Evolutionary conservation across 257 asterid genomes (phyloP).

Genomic region (Nicotiana undulata): DNA sequence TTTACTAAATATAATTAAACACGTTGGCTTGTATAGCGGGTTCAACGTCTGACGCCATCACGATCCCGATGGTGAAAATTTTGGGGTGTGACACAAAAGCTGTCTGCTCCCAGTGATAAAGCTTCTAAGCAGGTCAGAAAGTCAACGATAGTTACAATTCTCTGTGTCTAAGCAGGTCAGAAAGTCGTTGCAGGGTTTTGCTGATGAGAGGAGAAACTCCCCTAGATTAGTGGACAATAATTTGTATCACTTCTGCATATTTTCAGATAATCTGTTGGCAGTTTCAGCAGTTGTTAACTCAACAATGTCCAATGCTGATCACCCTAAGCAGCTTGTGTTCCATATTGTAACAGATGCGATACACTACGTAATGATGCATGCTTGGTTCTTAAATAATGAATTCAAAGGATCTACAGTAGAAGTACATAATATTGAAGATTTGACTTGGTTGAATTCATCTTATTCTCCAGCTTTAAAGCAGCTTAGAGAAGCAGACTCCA

Average conservation of each 20-base stretch:
- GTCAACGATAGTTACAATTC: too few relatives aligned
- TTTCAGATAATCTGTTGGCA: slow-evolving; percentile 70
- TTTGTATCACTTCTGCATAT: slow-evolving; percentile 74
- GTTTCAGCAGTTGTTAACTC: slow-evolving; percentile 75
- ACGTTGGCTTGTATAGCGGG: too few relatives aligned
- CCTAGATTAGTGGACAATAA: slow-evolving; percentile 65
- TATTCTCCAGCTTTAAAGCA: slow-evolving; percentile 58
- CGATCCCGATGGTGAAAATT: too few relatives aligned
- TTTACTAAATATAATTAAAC: too few relatives aligned
- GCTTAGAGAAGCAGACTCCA: slow-evolving; percentile 24
- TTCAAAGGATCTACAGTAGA: slow-evolving; percentile 61
- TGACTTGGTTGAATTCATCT: slow-evolving; percentile 62
- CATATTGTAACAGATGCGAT: slow-evolving; percentile 65
- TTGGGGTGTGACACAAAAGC: too few relatives aligned
- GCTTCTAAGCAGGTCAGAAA: too few relatives aligned
- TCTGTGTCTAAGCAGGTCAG: too few relatives aligned
- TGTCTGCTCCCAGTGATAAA: too few relatives aligned
- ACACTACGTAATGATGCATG: slow-evolving; percentile 68
- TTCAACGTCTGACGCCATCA: too few relatives aligned
- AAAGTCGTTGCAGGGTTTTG: slow-evolving; percentile 39
- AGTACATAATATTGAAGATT: slow-evolving; percentile 60
- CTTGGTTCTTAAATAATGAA: slow-evolving; percentile 67
- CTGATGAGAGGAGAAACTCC: slow-evolving; percentile 48
- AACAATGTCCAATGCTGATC: slow-evolving; percentile 68
- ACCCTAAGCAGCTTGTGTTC: slow-evolving; percentile 73